Base-by-base conservation (phyloP, 306 rosid species). In the Cicer chorassanicum region DNA sequence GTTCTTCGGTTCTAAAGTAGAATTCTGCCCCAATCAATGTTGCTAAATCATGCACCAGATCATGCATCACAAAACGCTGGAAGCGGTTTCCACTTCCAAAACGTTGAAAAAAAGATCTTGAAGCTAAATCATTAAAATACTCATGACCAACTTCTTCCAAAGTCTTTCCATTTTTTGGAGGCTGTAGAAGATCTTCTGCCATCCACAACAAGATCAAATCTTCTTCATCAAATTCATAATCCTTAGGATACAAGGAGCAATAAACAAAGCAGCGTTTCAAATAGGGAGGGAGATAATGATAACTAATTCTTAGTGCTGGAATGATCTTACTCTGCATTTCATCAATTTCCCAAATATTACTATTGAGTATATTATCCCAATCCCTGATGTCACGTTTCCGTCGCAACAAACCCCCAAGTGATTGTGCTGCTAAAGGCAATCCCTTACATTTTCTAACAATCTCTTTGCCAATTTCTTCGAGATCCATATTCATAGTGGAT, bases 341-440 rank as follows among this genome's bases (percentile, higher is more conserved):
- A 0, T 61, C 7, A 7, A 36, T 16, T 19, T 61, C 62, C 82
- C 82, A 73, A 6, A 82, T 18, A 2, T 68, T 62, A 41, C 19
- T 61, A 9, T 78, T 57, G 2, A 74, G 14, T 62, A 82, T 18
- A 9, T 2, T 38, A 12, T 45, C n/a, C 77, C 78, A 82, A 10
- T 78, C 53, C 2, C 0, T 40, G 4, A 8, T 14, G 49, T 53
- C 60, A 14, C 2, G 38, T 12, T 45, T 68, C 0, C 38, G 4
- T 2, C 59, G 70, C 24, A 82, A 40, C 38, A 82, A 65, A 6
- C 78, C 69, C 9, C 81, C 78, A 24, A 70, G 51, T 0, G 72
- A 24, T 38, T 70, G 63, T 9, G 75, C 75, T 1, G 80, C 84
- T 44, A 83, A 19, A 1, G 86, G 86, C 41, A 83, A 39, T 1